These are phyloP conservation scores for Quercus gilva DNA, from an alignment of 306 rosid species.

Conservation along the genomic window DNA sequence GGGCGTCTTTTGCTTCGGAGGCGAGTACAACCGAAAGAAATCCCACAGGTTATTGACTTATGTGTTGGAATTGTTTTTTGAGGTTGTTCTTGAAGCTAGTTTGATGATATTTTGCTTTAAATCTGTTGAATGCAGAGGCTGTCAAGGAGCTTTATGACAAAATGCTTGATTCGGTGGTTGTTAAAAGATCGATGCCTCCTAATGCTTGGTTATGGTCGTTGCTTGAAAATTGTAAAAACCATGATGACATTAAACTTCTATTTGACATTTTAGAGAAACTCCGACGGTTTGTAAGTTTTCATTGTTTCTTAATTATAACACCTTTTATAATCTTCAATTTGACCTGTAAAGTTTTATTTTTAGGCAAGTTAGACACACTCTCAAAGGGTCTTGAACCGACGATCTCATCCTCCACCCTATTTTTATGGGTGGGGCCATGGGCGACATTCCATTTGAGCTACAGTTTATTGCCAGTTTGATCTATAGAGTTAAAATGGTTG, in stretches of 20 bases:
- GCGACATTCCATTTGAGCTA: too few relatives aligned
- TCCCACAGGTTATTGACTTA: slow-evolving; percentile 58
- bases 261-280: slow-evolving; percentile 74
- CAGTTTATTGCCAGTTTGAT: neutral
- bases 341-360: neutral
- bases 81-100: slow-evolving; percentile 17
- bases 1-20: slow-evolving; percentile 49
- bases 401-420: too few relatives aligned
- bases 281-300: slow-evolving; percentile 74
- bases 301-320: neutral
- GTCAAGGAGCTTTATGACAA: slow-evolving; percentile 77
- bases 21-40: slow-evolving; percentile 28
- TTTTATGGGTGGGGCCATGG: too few relatives aligned
- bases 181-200: slow-evolving; percentile 78
- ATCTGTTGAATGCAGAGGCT: slow-evolving; percentile 46
- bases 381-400: too few relatives aligned
- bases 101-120: slow-evolving; percentile 5
- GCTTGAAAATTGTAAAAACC: slow-evolving; percentile 68
- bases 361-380: too few relatives aligned
- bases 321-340: slow-evolving; percentile 8
- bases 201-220: slow-evolving; percentile 94
- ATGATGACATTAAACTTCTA: slow-evolving; percentile 63
- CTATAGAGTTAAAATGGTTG: neutral
- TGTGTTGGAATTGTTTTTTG: neutral
- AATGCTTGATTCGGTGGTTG: slow-evolving; percentile 65